A percentile compares a stretch with the other conserved stretches of the same genome.
Conservation (phyloP, 495 filamentous ascomycete genomes). For the Polyplosphaeria fusca region DNA sequence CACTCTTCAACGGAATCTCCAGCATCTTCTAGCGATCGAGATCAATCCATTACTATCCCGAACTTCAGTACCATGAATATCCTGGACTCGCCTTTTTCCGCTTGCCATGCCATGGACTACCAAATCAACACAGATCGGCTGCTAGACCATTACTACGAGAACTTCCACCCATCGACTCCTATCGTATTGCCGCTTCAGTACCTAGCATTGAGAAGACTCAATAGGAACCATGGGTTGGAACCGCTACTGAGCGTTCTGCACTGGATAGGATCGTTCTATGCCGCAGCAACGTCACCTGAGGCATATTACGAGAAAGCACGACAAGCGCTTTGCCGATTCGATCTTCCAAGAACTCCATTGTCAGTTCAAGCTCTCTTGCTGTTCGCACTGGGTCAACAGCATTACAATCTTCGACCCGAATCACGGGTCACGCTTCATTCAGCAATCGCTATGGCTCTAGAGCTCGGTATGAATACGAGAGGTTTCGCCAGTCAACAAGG, state of each 20-base stretch:
- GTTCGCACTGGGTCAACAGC: slow-evolving; percentile 17
- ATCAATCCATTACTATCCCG: slow-evolving; percentile 1
- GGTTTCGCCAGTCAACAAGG: slow-evolving; percentile 22
- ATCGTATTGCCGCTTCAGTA: slow-evolving; percentile 17
- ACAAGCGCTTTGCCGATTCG: slow-evolving; percentile 1
- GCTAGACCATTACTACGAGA: slow-evolving; percentile 29
- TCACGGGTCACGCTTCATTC: slow-evolving; percentile 1
- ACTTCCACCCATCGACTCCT: slow-evolving; percentile 13
- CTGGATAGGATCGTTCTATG: slow-evolving; percentile 29
- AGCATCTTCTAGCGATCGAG: slow-evolving; percentile 1
- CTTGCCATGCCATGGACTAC: slow-evolving; percentile 4
- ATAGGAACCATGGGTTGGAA: slow-evolving; percentile 12
- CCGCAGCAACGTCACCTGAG: slow-evolving; percentile 24
- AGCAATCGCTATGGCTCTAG: slow-evolving; percentile 15
- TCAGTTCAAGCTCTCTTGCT: slow-evolving; percentile 24
- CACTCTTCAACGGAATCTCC: slow-evolving; percentile 9
- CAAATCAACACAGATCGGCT: slow-evolving; percentile 13
- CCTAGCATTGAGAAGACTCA: slow-evolving; percentile 5
- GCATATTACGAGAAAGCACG: slow-evolving; percentile 9
- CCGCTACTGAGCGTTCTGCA: slow-evolving; percentile 21
- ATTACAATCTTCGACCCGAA: slow-evolving; percentile 6
- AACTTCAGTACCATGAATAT: not conserved
- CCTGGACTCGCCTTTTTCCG: not conserved
- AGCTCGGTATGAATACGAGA: slow-evolving; percentile 17
- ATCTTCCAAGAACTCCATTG: slow-evolving; percentile 4